These are phyloP conservation scores for Babesia ovis DNA, from an alignment of 169 alveolate genomes.

Conservation along the genomic window DNA sequence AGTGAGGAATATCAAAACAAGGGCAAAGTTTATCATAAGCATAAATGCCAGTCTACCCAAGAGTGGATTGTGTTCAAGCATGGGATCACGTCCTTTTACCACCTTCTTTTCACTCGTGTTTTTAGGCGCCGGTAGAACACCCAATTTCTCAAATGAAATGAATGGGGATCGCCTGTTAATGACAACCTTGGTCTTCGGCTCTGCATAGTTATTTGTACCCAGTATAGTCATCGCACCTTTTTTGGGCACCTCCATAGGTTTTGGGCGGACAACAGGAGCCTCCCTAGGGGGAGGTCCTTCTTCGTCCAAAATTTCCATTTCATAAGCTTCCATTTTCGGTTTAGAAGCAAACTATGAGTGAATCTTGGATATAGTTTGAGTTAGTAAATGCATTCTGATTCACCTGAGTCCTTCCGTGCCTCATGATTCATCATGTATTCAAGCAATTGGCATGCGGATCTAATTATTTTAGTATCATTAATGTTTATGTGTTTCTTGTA, in stretches of 20 bases:
- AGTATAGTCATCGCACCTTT: background rate
- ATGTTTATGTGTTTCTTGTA: background rate
- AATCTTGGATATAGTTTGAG: background rate
- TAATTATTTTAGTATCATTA: background rate
- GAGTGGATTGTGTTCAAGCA: constrained; percentile 68
- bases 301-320: background rate
- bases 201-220: background rate
- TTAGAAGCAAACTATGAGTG: background rate
- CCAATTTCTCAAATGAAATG: constrained; percentile 39
- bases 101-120: constrained; percentile 16
- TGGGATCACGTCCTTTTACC: constrained; percentile 61
- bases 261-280: background rate
- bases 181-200: background rate
- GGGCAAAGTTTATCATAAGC: constrained; percentile 49
- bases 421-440: background rate
- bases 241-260: background rate
- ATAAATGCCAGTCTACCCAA: constrained; percentile 66
- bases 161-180: constrained; percentile 68
- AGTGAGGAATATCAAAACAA: constrained; percentile 65
- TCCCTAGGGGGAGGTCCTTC: background rate
- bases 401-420: background rate
- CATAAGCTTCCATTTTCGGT: background rate
- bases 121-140: background rate
- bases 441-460: background rate
- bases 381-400: background rate